These are phyloP conservation scores for Arctium lappa DNA, from an alignment of 129 eudicot species.

Conservation along the genomic window DNA sequence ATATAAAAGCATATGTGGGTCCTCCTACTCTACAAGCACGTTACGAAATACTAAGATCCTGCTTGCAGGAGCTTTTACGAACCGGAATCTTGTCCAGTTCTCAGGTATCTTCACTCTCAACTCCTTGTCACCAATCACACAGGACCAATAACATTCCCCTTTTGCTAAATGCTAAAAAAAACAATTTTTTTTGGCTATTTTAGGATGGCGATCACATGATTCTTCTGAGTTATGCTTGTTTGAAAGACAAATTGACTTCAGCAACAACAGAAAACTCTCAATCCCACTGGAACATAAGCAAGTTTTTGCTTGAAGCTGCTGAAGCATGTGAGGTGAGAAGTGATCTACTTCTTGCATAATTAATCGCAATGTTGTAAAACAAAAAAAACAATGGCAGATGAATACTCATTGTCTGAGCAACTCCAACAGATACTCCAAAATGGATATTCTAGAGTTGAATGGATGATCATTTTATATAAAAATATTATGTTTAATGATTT, in stretches of 20 bases:
- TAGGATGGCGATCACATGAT: conserved; percentile 40
- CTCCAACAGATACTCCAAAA: too few species aligned
- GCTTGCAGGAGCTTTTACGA: conserved; percentile 82
- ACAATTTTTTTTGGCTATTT: background rate
- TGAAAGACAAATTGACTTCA: conserved; percentile 59
- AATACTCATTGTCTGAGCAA: too few species aligned
- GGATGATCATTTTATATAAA: too few species aligned
- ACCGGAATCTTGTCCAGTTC: conserved; percentile 65
- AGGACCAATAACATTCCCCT: background rate
- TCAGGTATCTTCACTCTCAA: conserved; percentile 31
- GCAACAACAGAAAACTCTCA: conserved; percentile 35
- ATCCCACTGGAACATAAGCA: conserved; percentile 32
- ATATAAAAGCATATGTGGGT: conserved; percentile 96
- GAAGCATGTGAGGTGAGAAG: conserved; percentile 84
- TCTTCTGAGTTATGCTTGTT: conserved; percentile 55
- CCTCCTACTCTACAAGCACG: conserved; percentile 99
- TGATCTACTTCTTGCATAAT: background rate
- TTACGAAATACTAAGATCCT: conserved; percentile 85
- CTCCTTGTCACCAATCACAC: background rate
- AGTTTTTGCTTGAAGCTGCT: conserved; percentile 73
- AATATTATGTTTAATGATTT: too few species aligned
- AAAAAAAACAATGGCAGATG: background rate
- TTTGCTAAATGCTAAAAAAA: background rate
- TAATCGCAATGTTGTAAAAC: background rate
- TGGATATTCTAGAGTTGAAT: background rate